Base-by-base conservation (phyloP, 108 stramenopile genomes). In the Skeletonema marinoi region DNA sequence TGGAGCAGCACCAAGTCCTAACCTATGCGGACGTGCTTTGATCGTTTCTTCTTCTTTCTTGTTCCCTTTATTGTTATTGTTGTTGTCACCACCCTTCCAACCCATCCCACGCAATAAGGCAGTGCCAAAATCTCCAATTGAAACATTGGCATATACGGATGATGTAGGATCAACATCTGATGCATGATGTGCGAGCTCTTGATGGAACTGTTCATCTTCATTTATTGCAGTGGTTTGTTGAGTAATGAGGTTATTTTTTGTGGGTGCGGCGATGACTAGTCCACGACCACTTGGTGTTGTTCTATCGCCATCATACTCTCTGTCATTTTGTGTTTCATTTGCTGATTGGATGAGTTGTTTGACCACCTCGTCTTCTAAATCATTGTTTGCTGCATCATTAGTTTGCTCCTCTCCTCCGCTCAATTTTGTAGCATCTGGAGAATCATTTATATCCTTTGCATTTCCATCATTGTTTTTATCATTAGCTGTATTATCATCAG, bases 91-190 rank as follows among this genome's bases (percentile, higher is more conserved):
- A 29, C 90, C 91, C 3, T 66, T 89, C 96, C 96, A 96, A 17
- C 96, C 96, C 96, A 96, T 96, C 3, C 96, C 96, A 14, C 96
- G 85, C 41, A 96, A 69, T 84, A 96, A 65, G 21, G 96, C 96
- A 6, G 90, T 87, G 30, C 96, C 96, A 83, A 96, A 96, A 56
- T 96, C 92, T n/a, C 68, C 42, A 63, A 96, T 92, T 32, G 92
- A 83, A 32, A 95, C 88, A 30, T 75, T 56, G 32, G 78, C 77
- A 72, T 95, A 96, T 0, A 75, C 85, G 16, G 90, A 74, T 7
- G 88, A 88, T 6, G 80, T 79, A 39, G 89, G 85, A 35, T 73
- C 78, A 36, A 78, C 64, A 44, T 86, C 85, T 6, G 70, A 46
- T 39, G 85, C 81, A 41, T 73, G 71, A 19, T 81, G 81, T 9